Base-by-base conservation (phyloP, 2,329 filamentous ascomycete genomes). In the Achaetomium macrosporum region DNA sequence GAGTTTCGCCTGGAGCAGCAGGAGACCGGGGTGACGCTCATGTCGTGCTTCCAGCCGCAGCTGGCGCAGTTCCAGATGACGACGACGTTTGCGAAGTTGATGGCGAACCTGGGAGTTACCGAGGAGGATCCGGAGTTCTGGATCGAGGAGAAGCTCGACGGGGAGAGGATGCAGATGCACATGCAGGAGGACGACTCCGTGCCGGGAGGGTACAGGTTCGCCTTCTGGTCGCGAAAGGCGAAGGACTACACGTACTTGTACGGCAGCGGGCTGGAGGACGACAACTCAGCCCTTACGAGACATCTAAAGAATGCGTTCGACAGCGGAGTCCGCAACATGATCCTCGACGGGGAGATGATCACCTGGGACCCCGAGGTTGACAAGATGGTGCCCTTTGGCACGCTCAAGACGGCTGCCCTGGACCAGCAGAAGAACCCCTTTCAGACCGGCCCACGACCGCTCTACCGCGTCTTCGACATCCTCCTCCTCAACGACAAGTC, bases 101-200 rank as follows among this genome's bases (percentile, higher is more conserved):
- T 95, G 1, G 75, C 82, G 16, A 83, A 78, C 50, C 69, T 85
- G 69, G 79, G 82, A 2, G 76, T 79, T 0, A 85, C 82, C 0
- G 79, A 85, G 20, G 83, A 88, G 0, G 84, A 95, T 48, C 75
- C 78, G 0, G 82, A 87, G 9, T 99, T 95, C 65, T 97, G 91
- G 90, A 93, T 97, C 44, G 93, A 99, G 68, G 93, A 99, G 71
- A 99, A 99, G 69, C 75, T 99, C 9, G 93, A 99, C 61, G 93
- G 93, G 1, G 93, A 99, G 70, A 82, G 93, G 25, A 96, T 99
- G 85, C 93, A 99, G 68, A 78, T 99, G 66, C 93, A 99, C 68
- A 91, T 97, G 87, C 70, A 81, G 12, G 76, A 87, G 53, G 89
- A 96, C 59, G 73, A 82, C 3, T 70, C 69, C 1, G 72, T 83